These are phyloP conservation scores for Acacia concinna DNA, from an alignment of 331 rosid species.

Conservation along the genomic window DNA sequence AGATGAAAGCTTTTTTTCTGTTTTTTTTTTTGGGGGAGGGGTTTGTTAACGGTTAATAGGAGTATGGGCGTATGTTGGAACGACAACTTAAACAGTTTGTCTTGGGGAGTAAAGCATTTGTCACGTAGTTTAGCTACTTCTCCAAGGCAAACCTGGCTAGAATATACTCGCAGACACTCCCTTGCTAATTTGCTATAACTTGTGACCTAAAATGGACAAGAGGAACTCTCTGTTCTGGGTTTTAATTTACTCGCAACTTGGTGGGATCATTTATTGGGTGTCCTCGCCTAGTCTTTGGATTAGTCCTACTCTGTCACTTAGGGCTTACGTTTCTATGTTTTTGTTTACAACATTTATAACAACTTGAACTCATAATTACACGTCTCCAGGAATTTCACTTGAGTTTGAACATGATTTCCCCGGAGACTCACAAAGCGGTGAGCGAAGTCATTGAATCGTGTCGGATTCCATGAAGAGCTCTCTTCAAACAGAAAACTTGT, in stretches of 20 bases:
- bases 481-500: conserved; percentile 40
- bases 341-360: background rate
- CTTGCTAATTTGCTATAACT: background rate
- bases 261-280: background rate
- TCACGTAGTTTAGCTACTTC: no score
- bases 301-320: background rate
- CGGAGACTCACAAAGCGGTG: conserved; percentile 90
- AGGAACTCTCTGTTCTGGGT: background rate
- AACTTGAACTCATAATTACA: background rate
- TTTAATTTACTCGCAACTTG: background rate
- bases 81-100: background rate
- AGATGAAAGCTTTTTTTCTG: no score
- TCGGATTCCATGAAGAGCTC: conserved; percentile 55
- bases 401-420: conserved; percentile 90
- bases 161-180: background rate
- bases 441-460: conserved; percentile 95
- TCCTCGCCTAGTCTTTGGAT: background rate
- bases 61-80: background rate
- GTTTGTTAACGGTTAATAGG: background rate
- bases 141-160: background rate
- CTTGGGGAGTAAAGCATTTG: background rate
- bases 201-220: background rate
- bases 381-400: conserved; percentile 83
- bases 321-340: background rate
- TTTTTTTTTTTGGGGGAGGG: no score